Percentiles rank a stretch among this genome's conserved stretches.
These are phyloP conservation scores for Suhomyces sp. DNA, from an alignment of 805 yeast species.

Conservation along the genomic window DNA sequence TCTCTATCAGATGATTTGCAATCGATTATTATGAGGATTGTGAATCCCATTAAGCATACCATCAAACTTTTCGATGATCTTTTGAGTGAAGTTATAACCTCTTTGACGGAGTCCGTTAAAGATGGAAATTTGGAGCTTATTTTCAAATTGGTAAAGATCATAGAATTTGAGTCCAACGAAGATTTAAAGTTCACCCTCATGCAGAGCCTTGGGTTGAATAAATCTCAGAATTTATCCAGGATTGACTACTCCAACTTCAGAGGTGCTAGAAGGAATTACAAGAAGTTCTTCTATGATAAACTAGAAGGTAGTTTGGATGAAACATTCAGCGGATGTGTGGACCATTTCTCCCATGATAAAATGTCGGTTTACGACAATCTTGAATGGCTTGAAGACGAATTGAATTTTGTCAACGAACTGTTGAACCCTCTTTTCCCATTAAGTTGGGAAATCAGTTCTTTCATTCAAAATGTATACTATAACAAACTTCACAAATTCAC, in stretches of 20 bases:
- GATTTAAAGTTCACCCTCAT: slow-evolving; percentile 55
- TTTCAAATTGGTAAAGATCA: slow-evolving; percentile 68
- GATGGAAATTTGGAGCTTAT: slow-evolving; percentile 67
- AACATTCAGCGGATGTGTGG: slow-evolving; percentile 65
- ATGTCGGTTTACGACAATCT: slow-evolving; percentile 67
- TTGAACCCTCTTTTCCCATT: slow-evolving; percentile 62
- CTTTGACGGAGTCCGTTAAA: slow-evolving; percentile 70
- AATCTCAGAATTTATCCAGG: slow-evolving; percentile 14
- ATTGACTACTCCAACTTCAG: slow-evolving; percentile 31
- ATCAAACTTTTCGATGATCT: slow-evolving; percentile 63
- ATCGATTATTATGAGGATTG: slow-evolving; percentile 60
- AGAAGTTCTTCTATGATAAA: slow-evolving; percentile 56
- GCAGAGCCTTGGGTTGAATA: slow-evolving; percentile 25
- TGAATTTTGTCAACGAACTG: slow-evolving; percentile 61
- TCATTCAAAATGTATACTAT: slow-evolving; percentile 66
- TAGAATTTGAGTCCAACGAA: slow-evolving; percentile 77
- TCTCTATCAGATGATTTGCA: slow-evolving; percentile 60
- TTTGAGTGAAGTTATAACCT: slow-evolving; percentile 62
- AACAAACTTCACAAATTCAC: slow-evolving; percentile 61
- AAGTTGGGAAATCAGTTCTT: slow-evolving; percentile 69
- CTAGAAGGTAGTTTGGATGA: slow-evolving; percentile 61
- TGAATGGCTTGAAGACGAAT: slow-evolving; percentile 82
- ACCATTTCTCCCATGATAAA: slow-evolving; percentile 47
- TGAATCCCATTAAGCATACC: slow-evolving; percentile 44
- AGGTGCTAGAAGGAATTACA: slow-evolving; percentile 55